Base-by-base conservation (phyloP, 352 stramenopile species). In the Peronospora destructor region DNA sequence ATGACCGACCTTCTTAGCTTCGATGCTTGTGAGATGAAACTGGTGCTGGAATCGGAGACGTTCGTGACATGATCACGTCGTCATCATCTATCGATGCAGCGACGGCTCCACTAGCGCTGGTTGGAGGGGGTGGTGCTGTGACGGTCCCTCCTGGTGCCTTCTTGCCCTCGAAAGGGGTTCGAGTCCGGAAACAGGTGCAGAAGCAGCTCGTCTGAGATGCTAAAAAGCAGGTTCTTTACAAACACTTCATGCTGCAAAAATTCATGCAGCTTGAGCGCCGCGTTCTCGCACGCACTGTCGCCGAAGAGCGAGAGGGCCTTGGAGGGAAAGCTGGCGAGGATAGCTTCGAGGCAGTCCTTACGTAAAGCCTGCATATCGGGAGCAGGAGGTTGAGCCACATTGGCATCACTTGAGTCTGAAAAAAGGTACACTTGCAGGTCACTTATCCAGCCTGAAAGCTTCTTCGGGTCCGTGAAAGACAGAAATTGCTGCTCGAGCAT, bases 221-320 rank as follows among this genome's bases (percentile, higher is more conserved):
- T 89, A 49, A 91, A 91, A 23, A 87, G 45, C 45, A 94, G 47
- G 48, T 91, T 94, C 67, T 91, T 91, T 29, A 91, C 70, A 56
- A 91, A 85, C n/a, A 87, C 64, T 48, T 91, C 77, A 66, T 91
- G 80, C 66, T 94, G 83, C 49, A 91, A 42, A 39, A 94, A 91
- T 59, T 91, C 81, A 55, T 91, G 80, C 35, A 94, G 61, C 64
- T 94, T 93, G 49, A 87, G 65, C 38, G 75, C 73, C 35, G 75
- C 82, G 53, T 84, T 87, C 49, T 84, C 68, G 38, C 73, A 84
- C 19, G 82, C 75, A 16, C 53, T 76, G 14, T 93, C 79, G 45
- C 83, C 83, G 32, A 93, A 84, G 43, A 93, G 72, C 45, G 79
- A 89, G 41, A 87, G 56, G 32, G 76, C 67, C 26, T 74, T 81